Conservation (phyloP, 1,139 yeast species). For the Magnusiomyces fungicola region DNA sequence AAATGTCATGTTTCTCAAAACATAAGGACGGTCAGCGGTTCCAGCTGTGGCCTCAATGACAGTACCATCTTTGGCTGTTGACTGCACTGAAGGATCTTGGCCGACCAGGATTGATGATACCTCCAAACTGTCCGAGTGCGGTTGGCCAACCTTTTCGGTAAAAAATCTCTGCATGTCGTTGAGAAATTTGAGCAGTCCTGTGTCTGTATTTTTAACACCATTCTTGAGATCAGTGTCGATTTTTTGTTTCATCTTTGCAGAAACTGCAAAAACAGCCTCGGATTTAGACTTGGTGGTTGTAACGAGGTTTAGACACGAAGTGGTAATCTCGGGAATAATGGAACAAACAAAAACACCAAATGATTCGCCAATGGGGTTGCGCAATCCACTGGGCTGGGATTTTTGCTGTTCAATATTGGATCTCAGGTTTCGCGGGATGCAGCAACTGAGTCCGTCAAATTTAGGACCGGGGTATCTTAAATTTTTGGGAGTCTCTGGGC, state of each 20-base stretch:
- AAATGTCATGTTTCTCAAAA: background rate
- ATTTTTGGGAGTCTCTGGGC: background rate
- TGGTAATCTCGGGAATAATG: too few relatives aligned
- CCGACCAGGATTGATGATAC: slow-evolving; percentile 6
- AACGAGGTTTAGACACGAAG: too few relatives aligned
- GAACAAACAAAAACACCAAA: too few relatives aligned
- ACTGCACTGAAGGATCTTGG: background rate
- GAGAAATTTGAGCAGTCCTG: slow-evolving; percentile 10
- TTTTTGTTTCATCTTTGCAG: background rate
- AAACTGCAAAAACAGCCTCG: too few relatives aligned
- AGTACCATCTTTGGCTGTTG: background rate
- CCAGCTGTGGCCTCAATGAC: slow-evolving; percentile 1
- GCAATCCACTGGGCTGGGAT: too few relatives aligned
- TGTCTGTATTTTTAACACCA: slow-evolving; percentile 7
- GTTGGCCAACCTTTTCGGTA: background rate
- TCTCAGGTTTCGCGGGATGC: slow-evolving; percentile 13
- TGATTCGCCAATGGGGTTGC: too few relatives aligned
- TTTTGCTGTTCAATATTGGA: slow-evolving; percentile 4
- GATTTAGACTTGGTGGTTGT: background rate
- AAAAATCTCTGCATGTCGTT: slow-evolving; percentile 5
- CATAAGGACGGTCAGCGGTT: background rate
- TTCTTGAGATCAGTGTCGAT: slow-evolving; percentile 2
- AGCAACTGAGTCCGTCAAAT: background rate
- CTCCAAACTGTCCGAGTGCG: slow-evolving; percentile 7
- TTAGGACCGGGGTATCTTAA: background rate